Percentiles rank a stretch among this genome's conserved stretches.
These are phyloP conservation scores for Artemisia tridentata DNA, from an alignment of 129 eudicot species.

Conservation along the genomic window DNA sequence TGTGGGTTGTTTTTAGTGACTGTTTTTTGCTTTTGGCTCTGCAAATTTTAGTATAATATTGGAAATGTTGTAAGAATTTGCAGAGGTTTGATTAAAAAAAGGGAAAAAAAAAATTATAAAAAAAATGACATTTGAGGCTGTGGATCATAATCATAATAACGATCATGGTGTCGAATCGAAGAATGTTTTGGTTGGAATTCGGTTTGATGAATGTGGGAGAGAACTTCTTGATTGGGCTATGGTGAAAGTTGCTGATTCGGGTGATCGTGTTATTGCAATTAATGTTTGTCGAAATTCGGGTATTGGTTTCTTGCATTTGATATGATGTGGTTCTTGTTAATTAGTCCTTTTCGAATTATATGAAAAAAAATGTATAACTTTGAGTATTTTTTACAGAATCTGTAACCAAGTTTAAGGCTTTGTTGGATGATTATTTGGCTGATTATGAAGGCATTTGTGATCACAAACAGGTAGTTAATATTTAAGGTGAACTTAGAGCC, in stretches of 20 bases:
- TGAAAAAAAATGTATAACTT: neutral
- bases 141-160: slow-evolving; percentile 25
- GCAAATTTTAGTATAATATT: slow-evolving; percentile 30
- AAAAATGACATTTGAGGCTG: slow-evolving; percentile 44
- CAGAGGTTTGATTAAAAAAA: slow-evolving; percentile 16
- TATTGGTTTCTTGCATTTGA: neutral
- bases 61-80: slow-evolving; percentile 21
- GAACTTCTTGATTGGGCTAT: slow-evolving; percentile 90
- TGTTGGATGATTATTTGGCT: slow-evolving; percentile 69
- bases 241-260: slow-evolving; percentile 81
- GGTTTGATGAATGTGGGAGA: slow-evolving; percentile 59
- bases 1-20: slow-evolving; percentile 28
- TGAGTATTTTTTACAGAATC: slow-evolving; percentile 36
- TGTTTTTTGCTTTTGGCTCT: slow-evolving; percentile 13
- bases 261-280: slow-evolving; percentile 73
- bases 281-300: slow-evolving; percentile 77
- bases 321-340: neutral
- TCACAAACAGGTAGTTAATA: slow-evolving; percentile 58
- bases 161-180: slow-evolving; percentile 47
- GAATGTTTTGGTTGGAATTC: slow-evolving; percentile 72
- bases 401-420: slow-evolving; percentile 40
- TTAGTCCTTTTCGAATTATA: slow-evolving; percentile 17
- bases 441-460: slow-evolving; percentile 79
- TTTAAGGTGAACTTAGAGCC: neutral
- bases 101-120: slow-evolving; percentile 33